These are phyloP conservation scores for Colletotrichum lini DNA, from an alignment of 2,329 filamentous ascomycete genomes.

Conservation along the genomic window DNA sequence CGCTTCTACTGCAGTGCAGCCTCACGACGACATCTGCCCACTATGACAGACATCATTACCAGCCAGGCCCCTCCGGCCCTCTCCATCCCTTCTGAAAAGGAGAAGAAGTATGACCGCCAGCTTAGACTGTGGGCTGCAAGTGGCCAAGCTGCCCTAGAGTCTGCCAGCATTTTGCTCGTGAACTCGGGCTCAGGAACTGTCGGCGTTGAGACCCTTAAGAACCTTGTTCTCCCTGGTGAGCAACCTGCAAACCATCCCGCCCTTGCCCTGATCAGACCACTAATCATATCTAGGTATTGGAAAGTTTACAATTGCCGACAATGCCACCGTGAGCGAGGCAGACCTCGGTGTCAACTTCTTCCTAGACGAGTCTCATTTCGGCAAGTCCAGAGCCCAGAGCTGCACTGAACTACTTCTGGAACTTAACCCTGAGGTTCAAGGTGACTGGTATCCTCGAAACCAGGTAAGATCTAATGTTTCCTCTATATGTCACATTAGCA, in stretches of 20 bases:
- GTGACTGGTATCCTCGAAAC: constrained; percentile 74
- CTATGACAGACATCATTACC: constrained; percentile 62
- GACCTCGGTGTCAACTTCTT: constrained; percentile 99
- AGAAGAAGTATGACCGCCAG: constrained; percentile 93
- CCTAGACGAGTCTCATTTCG: constrained; percentile 83
- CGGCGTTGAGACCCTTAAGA: constrained; percentile 94
- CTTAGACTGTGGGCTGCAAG: constrained; percentile 94
- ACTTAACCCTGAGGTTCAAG: constrained; percentile 92
- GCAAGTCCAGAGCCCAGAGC: constrained; percentile 83
- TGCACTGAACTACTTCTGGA: constrained; percentile 84
- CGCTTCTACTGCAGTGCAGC: not conserved
- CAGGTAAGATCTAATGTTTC: constrained; percentile 55
- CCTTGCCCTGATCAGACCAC: constrained; percentile 23
- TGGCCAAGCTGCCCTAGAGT: constrained; percentile 91
- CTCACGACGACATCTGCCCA: not conserved
- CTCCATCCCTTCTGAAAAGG: constrained; percentile 71
- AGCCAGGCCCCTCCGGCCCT: constrained; percentile 64
- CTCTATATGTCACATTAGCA: constrained; percentile 4
- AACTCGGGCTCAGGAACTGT: constrained; percentile 91
- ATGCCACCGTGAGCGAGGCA: constrained; percentile 79
- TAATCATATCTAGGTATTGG: constrained; percentile 77
- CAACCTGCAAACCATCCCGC: not conserved
- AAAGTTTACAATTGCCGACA: constrained; percentile 91
- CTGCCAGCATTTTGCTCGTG: constrained; percentile 90
- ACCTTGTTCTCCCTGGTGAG: constrained; percentile 89